These are phyloP conservation scores for Cyclotella baltica DNA, from an alignment of 108 stramenopile species.

Conservation along the genomic window DNA sequence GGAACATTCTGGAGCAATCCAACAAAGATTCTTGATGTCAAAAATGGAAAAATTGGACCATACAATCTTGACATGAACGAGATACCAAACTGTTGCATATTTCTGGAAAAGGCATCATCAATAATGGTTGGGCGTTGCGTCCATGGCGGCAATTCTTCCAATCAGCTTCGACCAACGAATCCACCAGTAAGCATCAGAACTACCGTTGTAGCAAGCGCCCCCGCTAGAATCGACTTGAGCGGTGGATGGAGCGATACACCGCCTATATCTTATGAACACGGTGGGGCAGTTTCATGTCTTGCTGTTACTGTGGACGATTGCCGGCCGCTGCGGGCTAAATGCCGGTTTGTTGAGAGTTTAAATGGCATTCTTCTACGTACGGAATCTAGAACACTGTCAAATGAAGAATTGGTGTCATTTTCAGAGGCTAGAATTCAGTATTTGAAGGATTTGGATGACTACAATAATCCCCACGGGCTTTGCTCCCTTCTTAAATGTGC, in stretches of 20 bases:
- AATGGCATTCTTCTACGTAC: constrained; percentile 60
- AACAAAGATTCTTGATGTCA: background rate
- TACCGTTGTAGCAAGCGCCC: constrained; percentile 70
- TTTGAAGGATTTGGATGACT: constrained; percentile 56
- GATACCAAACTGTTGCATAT: constrained; percentile 9
- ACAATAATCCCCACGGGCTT: constrained; percentile 60
- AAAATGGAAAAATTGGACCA: constrained; percentile 11
- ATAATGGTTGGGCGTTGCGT: constrained; percentile 59
- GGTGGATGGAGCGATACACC: constrained; percentile 94
- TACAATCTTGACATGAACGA: constrained; percentile 1
- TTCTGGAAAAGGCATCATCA: constrained; percentile 53
- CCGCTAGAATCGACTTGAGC: constrained; percentile 82
- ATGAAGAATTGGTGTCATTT: constrained; percentile 37
- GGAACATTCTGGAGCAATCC: constrained; percentile 4
- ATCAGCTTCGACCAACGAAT: background rate
- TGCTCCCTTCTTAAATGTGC: constrained; percentile 81
- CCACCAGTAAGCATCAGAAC: constrained; percentile 20
- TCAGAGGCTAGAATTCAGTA: constrained; percentile 35
- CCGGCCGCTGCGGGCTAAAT: constrained; percentile 72
- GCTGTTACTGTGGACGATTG: constrained; percentile 70
- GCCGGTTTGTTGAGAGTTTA: constrained; percentile 48
- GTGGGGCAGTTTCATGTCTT: constrained; percentile 74
- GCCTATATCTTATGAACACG: constrained; percentile 82
- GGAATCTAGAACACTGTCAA: constrained; percentile 56
- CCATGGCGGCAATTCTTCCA: constrained; percentile 16